Evolutionary conservation across 192 early-diverging fungal genomes (phyloP), one percentile per base, ranked within the genome.

Genomic region (Backusella mclennaniae): DNA sequence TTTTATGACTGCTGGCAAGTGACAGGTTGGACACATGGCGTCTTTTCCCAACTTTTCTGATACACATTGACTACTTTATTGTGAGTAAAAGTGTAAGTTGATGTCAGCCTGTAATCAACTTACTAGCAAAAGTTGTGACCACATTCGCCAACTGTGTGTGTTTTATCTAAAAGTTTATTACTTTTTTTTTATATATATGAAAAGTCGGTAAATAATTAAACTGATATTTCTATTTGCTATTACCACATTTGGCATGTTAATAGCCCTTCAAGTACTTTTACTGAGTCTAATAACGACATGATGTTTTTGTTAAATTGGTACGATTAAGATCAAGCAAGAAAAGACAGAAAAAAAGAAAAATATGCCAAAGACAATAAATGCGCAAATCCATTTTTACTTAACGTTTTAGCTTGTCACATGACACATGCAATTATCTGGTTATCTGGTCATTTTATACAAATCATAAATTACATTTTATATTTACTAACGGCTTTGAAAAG

Each of bases 121-220:
- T 63, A 63, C 56, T 63, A 63, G 56, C 56, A 63, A 63, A 63
- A 63, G 56, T 63, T 63, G 21, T 56, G 53, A 56, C 53, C 53
- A 56, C 53, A 56, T 56, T 56, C 53, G n/a, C 53, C 53, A 23
- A 56, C 53, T 1, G n/a, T 19, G 9, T 56, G 53, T 23, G 53
- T 56, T 23, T 56, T 56, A 11, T 56, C 8, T 23, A 56, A 56
- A 56, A 19, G 19, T 1, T 56, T 56, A 21, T 56, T 1, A 56
- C 53, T 56, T 56, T 33, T 33, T 33, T 33, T 33, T 33, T 33
- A 33, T 33, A 33, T 3, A 6, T 21, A 44, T 14, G 4, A 44
- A 23, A 56, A 23, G 2, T 23, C 9, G 23, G 19, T 56, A 8
- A 21, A 11, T 23, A 56, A 21, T 23, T 4, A 2, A 3, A 7